phyloP scores from a whole-genome alignment of 2,329 filamentous ascomycete species.

The Hymenoscyphus fraxineus region DNA sequence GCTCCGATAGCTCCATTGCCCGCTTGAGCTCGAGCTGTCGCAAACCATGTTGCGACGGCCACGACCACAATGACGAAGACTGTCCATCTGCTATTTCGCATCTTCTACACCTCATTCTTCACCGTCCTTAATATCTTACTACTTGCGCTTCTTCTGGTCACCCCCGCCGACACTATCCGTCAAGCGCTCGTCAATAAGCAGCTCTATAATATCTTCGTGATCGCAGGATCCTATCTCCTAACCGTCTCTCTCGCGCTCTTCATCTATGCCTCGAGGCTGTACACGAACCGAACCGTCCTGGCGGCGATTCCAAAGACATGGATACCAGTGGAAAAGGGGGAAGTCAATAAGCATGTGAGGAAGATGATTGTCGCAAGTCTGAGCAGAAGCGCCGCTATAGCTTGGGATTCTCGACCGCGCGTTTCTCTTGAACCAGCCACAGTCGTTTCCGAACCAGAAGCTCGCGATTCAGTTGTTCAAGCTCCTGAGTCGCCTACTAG shows the following conservation, averaged over 20 bases:
- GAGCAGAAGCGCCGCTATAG: constrained; percentile 72
- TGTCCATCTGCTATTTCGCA: constrained; percentile 54
- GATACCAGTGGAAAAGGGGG: constrained; percentile 81
- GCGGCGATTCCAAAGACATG: constrained; percentile 81
- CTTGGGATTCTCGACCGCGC: constrained; percentile 72
- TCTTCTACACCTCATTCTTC: constrained; percentile 79
- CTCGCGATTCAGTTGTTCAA: constrained; percentile 26
- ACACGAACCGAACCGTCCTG: constrained; percentile 76
- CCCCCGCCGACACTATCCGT: constrained; percentile 75
- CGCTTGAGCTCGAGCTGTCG: constrained; percentile 13
- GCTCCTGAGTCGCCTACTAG: constrained; percentile 14
- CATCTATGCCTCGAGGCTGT: constrained; percentile 80
- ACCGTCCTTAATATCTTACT: constrained; percentile 71
- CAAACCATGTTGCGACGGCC: constrained; percentile 21
- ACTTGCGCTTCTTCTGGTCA: constrained; percentile 69
- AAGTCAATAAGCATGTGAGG: constrained; percentile 71
- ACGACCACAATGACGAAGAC: constrained; percentile 28
- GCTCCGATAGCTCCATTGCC: not conserved
- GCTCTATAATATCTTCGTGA: constrained; percentile 77
- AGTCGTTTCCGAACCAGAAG: constrained; percentile 31
- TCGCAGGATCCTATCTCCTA: constrained; percentile 70
- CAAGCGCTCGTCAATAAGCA: constrained; percentile 66
- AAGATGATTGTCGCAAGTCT: constrained; percentile 71
- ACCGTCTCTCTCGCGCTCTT: constrained; percentile 67
- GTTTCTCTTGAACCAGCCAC: constrained; percentile 40